Evolutionary conservation across 257 asterid genomes (phyloP), one percentile per base, ranked within the genome.

Genomic region (Linaria vulgaris): DNA sequence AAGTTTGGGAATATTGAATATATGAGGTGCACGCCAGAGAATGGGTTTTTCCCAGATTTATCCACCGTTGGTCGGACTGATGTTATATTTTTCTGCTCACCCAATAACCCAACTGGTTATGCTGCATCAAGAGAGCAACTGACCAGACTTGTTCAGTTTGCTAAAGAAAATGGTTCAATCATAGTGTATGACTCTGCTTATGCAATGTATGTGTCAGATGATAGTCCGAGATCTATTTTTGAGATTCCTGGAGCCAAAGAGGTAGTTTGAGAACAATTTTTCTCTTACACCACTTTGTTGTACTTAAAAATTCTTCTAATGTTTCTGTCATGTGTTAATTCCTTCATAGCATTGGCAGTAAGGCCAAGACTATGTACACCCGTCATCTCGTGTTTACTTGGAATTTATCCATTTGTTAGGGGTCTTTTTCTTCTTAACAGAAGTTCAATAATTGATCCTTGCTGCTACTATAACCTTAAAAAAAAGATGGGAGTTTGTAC

Each of bases 211-310:
- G 87, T 89, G 61, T 83, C 97, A 8, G 99, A 92, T 58, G 89
- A 89, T 65, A 83, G 89, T 67, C 97, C 99, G 1, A 76, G 77
- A 74, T 90, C 99, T 65, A 85, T 94, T 63, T 90, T 85, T 65
- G 99, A 87, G 76, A 94, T 90, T 77, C 99, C 97, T 56, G 96
- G 97, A 67, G 99, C 96, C 65, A 85, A 81, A 83, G 96, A 87
- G 95, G 97, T 89, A 59, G 75, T 71, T 4, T 15, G 48, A 45
- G 44, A 45, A 37, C 16, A 22, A 15, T 51, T 47, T 45, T 16
- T 54, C 41, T 34, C 41, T 34, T 34, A 34, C 41, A 7, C 9
- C 10, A 8, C 14, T 59, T 22, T 43, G 39, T 43, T 39, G 49
- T 22, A 17, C 38, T 20, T 27, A 6, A 6, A 27, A 27, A 6